These are phyloP conservation scores for Neurospora discreta DNA, from an alignment of 495 filamentous ascomycete species.

Conservation along the genomic window DNA sequence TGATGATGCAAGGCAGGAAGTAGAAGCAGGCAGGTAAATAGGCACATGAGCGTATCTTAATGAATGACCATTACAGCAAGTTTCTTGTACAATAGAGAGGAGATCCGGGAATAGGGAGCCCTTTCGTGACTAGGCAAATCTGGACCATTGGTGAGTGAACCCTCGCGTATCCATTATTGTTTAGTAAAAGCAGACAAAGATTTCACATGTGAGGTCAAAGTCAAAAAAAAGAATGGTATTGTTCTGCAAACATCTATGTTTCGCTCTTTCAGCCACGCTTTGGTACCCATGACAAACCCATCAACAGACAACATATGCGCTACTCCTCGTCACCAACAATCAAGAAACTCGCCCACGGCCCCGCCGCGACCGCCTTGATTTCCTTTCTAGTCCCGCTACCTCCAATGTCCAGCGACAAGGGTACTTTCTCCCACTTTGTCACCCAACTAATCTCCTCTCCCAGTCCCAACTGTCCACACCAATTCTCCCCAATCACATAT, in stretches of 20 bases:
- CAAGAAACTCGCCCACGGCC: constrained; percentile 26
- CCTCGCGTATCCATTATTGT: not conserved
- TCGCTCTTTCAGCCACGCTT: not conserved
- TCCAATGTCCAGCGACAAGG: constrained; percentile 14
- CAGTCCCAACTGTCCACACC: constrained; percentile 50
- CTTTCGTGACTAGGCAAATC: not conserved
- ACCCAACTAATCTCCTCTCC: constrained; percentile 7
- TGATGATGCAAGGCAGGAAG: constrained; percentile 29
- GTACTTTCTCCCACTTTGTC: constrained; percentile 24
- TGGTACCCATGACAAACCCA: not conserved
- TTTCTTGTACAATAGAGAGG: constrained; percentile 29
- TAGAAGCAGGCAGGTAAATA: not conserved
- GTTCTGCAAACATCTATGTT: not conserved
- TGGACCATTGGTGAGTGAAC: not conserved
- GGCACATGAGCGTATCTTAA: constrained; percentile 5
- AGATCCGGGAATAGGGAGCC: not conserved
- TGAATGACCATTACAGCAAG: constrained; percentile 2
- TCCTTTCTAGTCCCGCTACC: not conserved
- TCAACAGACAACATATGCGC: constrained; percentile 11
- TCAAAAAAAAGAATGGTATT: too few species aligned
- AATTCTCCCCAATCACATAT: constrained; percentile 43
- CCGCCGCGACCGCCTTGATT: constrained; percentile 7
- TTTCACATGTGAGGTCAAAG: not conserved
- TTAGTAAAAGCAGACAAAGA: not conserved
- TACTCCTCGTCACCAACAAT: constrained; percentile 13